Conservation (phyloP, 1,284 basidiomycete genomes). For the Heliocybe sulcata region DNA sequence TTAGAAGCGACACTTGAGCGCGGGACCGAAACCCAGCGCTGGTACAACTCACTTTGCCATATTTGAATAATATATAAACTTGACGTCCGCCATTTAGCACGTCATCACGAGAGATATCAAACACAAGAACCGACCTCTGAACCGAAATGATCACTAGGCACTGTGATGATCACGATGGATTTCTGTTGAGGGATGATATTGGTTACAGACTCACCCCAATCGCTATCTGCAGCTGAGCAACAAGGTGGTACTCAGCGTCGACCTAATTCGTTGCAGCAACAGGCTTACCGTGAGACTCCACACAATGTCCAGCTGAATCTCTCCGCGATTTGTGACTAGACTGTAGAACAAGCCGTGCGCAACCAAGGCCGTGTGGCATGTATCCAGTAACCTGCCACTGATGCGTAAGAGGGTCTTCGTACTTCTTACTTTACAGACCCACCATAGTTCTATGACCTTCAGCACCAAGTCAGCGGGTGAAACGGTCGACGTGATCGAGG, state of each 20-base stretch:
- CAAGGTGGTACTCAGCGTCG: neutral
- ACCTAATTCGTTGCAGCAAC: neutral
- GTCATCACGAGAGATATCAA: neutral
- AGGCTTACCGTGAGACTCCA: neutral
- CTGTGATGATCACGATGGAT: neutral
- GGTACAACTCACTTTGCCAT: neutral
- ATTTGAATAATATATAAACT: neutral
- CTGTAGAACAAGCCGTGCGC: neutral
- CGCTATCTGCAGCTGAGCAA: neutral
- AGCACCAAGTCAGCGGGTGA: neutral
- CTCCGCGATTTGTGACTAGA: neutral
- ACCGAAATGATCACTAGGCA: neutral
- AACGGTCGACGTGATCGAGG: neutral
- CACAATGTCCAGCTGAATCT: neutral
- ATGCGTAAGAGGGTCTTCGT: neutral
- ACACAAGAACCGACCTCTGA: neutral
- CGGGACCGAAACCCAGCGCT: neutral
- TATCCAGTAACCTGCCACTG: neutral
- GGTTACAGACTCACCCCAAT: neutral
- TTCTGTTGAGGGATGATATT: neutral
- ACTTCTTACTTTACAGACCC: neutral
- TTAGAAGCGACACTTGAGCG: neutral
- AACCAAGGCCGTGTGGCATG: neutral
- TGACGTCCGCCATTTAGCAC: neutral
- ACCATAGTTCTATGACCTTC: neutral